Percentiles rank a stretch among this genome's conserved stretches.
phyloP scores from a whole-genome alignment of 192 early-diverging fungal genomes.

The Backusella mclennaniae region DNA sequence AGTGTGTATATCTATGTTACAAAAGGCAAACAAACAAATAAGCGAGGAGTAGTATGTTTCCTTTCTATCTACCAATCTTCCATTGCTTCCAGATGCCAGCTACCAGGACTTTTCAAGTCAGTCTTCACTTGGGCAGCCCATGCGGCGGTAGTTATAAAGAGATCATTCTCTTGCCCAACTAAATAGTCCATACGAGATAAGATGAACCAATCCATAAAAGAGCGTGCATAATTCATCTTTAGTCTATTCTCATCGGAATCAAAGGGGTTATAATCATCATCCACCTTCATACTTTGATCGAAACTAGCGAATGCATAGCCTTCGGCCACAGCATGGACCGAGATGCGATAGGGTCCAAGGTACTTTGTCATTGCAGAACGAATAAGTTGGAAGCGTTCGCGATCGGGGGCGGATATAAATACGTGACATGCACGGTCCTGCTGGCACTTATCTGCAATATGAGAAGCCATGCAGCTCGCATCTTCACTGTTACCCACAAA shows the following conservation, averaged over 20 bases:
- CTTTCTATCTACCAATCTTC: background rate
- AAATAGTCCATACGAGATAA: slow-evolving; percentile 33
- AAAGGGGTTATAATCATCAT: background rate
- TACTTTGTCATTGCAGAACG: background rate
- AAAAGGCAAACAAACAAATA: background rate
- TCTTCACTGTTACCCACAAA: background rate
- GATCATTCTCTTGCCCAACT: slow-evolving; percentile 16
- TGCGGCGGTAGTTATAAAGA: slow-evolving; percentile 23
- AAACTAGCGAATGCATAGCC: background rate
- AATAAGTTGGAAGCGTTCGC: background rate
- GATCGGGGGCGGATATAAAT: slow-evolving; percentile 8
- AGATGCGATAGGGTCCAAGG: background rate
- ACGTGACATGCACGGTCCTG: slow-evolving; percentile 18
- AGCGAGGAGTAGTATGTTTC: background rate
- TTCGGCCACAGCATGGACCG: slow-evolving; percentile 19
- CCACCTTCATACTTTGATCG: background rate
- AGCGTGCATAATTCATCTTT: slow-evolving; percentile 23
- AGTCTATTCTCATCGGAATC: slow-evolving; percentile 1
- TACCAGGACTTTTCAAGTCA: background rate
- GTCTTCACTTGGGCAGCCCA: slow-evolving; percentile 36
- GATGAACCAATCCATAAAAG: slow-evolving; percentile 36
- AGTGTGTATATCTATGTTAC: background rate
- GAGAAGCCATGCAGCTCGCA: background rate
- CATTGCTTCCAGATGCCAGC: background rate
- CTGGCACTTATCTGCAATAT: background rate